A percentile compares a stretch with the other conserved stretches of the same genome.
Conservation (phyloP, 495 filamentous ascomycete genomes). For the Viridothelium virens region DNA sequence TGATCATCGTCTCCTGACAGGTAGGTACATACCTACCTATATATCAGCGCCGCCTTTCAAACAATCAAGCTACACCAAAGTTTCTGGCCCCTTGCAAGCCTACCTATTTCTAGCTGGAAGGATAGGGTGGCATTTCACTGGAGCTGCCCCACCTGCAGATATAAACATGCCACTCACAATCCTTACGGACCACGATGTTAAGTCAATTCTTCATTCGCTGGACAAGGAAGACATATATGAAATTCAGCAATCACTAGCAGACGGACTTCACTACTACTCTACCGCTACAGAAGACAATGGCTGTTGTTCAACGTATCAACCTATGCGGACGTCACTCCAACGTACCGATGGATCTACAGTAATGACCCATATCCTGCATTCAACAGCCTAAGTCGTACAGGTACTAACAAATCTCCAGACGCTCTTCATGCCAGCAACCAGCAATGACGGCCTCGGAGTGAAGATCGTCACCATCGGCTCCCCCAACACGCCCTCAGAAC, state of each 20-base stretch:
- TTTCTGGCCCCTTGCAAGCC: too few relatives aligned
- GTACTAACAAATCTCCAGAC: constrained; percentile 35
- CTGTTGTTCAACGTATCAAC: constrained; percentile 61
- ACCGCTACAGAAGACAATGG: constrained; percentile 50
- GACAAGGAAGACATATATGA: constrained; percentile 57
- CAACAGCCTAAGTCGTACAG: neutral
- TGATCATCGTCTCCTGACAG: too few relatives aligned
- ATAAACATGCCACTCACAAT: constrained; percentile 64
- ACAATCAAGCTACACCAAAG: too few relatives aligned
- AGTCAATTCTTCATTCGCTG: constrained; percentile 61
- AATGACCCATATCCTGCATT: neutral
- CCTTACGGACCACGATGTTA: constrained; percentile 64
- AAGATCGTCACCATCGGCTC: constrained; percentile 51
- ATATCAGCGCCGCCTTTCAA: too few relatives aligned
- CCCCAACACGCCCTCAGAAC: constrained; percentile 18
- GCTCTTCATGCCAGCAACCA: constrained; percentile 83
- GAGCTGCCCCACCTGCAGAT: neutral
- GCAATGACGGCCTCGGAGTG: constrained; percentile 50
- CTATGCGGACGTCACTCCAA: constrained; percentile 63
- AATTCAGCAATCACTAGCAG: constrained; percentile 58
- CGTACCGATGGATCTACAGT: constrained; percentile 59
- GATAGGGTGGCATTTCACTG: too few relatives aligned
- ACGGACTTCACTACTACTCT: constrained; percentile 75
- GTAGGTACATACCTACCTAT: too few relatives aligned
- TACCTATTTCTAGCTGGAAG: too few relatives aligned